Conservation (phyloP, 768 basidiomycete genomes). For the Phlebiopsis flavidoalba region DNA sequence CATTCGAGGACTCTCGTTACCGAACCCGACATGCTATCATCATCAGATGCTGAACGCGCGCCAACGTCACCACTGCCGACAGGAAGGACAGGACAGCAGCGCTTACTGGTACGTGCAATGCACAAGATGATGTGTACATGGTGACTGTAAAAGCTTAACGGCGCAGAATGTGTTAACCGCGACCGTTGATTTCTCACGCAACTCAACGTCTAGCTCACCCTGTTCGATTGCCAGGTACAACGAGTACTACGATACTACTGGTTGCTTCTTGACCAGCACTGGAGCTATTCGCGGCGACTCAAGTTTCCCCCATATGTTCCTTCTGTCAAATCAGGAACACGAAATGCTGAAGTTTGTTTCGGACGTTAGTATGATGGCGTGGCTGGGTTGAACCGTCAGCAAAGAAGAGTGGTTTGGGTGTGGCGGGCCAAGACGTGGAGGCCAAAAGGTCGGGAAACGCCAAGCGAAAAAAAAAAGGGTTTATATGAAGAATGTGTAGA, state of each 20-base stretch:
- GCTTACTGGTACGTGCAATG: conserved; percentile 61
- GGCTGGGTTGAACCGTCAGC: conserved; percentile 93
- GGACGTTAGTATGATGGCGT: conserved; percentile 99
- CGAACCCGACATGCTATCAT: conserved; percentile 94
- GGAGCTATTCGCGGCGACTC: conserved; percentile 84
- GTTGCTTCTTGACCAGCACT: conserved; percentile 95
- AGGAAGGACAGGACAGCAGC: conserved; percentile 88
- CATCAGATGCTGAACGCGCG: conserved; percentile 87
- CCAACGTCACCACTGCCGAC: conserved; percentile 77
- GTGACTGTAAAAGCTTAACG: neutral
- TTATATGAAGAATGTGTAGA: conserved; percentile 41
- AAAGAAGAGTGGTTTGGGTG: conserved; percentile 90
- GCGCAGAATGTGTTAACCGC: conserved; percentile 83
- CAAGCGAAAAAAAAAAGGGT: conserved; percentile 33
- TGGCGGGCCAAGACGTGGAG: conserved; percentile 47
- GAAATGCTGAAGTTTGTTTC: conserved; percentile 92
- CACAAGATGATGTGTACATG: neutral
- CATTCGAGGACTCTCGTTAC: conserved; percentile 76
- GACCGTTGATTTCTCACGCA: conserved; percentile 76
- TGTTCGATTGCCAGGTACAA: conserved; percentile 91
- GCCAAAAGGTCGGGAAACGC: conserved; percentile 40
- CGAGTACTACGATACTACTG: conserved; percentile 93
- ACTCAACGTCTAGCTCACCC: conserved; percentile 84
- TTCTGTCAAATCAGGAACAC: conserved; percentile 85
- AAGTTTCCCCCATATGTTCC: conserved; percentile 88